Evolutionary conservation across 345 rosid genomes (phyloP), one percentile per base, ranked within the genome.

Genomic region (Aethionema arabicum): DNA sequence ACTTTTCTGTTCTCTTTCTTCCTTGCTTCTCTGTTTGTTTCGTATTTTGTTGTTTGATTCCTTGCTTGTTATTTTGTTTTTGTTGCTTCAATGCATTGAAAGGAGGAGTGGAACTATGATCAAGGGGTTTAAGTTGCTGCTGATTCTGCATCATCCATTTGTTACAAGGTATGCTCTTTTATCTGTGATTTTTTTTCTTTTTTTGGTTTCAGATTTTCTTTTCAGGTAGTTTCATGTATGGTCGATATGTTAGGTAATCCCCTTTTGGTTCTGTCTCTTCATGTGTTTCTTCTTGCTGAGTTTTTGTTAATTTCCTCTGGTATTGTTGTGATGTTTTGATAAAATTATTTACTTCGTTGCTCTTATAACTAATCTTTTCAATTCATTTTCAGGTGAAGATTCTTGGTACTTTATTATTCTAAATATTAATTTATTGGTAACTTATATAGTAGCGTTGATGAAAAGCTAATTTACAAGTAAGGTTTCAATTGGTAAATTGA

Each of bases 361-460:
- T 43, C 46, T 37, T 58, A 29, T 52, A 55, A n/a, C 52, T 59
- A 58, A 36, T 65, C 38, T 14, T 37, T 65, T 21, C 39, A 5
- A 21, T 41, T 32, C 45, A 27, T 51, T 64, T 75, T 72, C 80
- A 92, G 95, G 88, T 21, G 72, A 65, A 43, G 55, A 74, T 69
- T 87, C 97, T 71, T 66, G 88, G 36, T 87, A 87, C 76, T 82
- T 93, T 70, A 76, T 87, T n/a, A n/a, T n/a, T n/a, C n/a, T n/a
- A n/a, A n/a, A n/a, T n/a, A n/a, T n/a, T n/a, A n/a, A n/a, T n/a
- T n/a, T n/a, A n/a, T n/a, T n/a, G n/a, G n/a, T n/a, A n/a, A n/a
- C n/a, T n/a, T n/a, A n/a, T n/a, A n/a, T n/a, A n/a, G n/a, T n/a
- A n/a, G n/a, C n/a, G n/a, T n/a, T n/a, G 82, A 77, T 12, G 76